These are phyloP conservation scores for Grigorovia yakushimaensis DNA, from an alignment of 805 yeast genomes.

Conservation along the genomic window DNA sequence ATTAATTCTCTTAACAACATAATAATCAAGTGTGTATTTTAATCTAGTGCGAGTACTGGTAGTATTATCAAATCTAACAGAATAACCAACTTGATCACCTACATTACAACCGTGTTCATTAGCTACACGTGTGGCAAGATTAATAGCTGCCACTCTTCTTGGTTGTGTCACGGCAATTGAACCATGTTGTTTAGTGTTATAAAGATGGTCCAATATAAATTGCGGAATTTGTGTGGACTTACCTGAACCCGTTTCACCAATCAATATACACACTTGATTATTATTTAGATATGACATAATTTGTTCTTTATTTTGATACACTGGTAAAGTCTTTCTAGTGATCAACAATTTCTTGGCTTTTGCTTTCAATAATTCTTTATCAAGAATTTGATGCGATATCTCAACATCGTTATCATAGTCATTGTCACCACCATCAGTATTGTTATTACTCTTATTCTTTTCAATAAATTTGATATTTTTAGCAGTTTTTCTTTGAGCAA, in stretches of 20 bases:
- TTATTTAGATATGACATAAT: slow-evolving; percentile 44
- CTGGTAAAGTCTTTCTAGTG: slow-evolving; percentile 57
- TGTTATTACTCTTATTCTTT: slow-evolving; percentile 19
- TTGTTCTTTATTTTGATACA: slow-evolving; percentile 58
- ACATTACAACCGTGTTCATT: slow-evolving; percentile 71
- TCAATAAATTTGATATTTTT: slow-evolving; percentile 28
- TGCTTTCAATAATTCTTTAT: slow-evolving; percentile 21
- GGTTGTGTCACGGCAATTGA: slow-evolving; percentile 92
- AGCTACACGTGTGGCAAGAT: slow-evolving; percentile 84
- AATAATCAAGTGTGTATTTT: slow-evolving; percentile 92
- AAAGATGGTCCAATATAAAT: slow-evolving; percentile 46
- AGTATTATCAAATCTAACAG: slow-evolving; percentile 80
- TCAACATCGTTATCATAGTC: slow-evolving; percentile 7
- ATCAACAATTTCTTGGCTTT: slow-evolving; percentile 38
- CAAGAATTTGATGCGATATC: not conserved
- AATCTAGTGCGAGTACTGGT: slow-evolving; percentile 53
- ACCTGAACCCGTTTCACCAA: slow-evolving; percentile 98
- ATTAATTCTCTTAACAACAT: slow-evolving; percentile 88
- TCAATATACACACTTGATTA: slow-evolving; percentile 65
- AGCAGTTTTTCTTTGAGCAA: slow-evolving; percentile 4
- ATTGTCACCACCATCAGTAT: slow-evolving; percentile 6
- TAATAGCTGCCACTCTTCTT: slow-evolving; percentile 94
- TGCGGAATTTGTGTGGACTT: slow-evolving; percentile 97
- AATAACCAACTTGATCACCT: slow-evolving; percentile 83
- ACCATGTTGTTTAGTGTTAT: slow-evolving; percentile 29